A percentile compares a stretch with the other conserved stretches of the same genome.
phyloP scores from a whole-genome alignment of 2,329 filamentous ascomycete species.

The Ilyonectria sp. region DNA sequence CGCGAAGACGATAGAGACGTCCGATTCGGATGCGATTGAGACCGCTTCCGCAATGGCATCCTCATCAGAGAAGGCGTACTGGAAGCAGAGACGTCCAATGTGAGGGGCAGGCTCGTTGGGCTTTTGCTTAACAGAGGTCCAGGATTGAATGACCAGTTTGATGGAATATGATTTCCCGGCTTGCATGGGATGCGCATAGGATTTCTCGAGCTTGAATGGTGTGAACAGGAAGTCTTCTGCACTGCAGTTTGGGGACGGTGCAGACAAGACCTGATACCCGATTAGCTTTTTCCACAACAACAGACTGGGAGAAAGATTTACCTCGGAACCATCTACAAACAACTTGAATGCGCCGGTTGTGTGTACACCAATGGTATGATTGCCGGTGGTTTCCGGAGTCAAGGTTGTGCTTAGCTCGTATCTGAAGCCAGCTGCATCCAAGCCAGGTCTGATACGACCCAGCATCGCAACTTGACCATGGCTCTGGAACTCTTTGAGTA shows the following conservation, averaged over 20 bases:
- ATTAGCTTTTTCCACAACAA: no score
- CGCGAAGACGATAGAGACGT: slow-evolving; percentile 24
- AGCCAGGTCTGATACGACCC: slow-evolving; percentile 8
- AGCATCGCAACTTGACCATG: slow-evolving; percentile 19
- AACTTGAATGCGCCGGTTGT: slow-evolving; percentile 22
- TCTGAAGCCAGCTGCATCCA: slow-evolving; percentile 15
- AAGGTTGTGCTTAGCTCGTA: slow-evolving; percentile 20
- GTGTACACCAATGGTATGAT: slow-evolving; percentile 22
- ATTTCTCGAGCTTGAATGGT: slow-evolving; percentile 13
- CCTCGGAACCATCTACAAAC: slow-evolving; percentile 3
- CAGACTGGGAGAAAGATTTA: no score
- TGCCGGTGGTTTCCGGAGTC: slow-evolving; percentile 16
- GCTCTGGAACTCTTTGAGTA: neutral
- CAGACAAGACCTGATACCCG: slow-evolving; percentile 15
- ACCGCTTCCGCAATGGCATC: slow-evolving; percentile 22
- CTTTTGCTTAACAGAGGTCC: neutral
- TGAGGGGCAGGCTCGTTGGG: slow-evolving; percentile 12
- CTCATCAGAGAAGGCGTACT: slow-evolving; percentile 26
- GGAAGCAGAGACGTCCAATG: slow-evolving; percentile 28
- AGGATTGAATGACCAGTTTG: slow-evolving; percentile 7
- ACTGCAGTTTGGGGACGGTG: slow-evolving; percentile 3
- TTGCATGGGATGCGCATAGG: slow-evolving; percentile 13
- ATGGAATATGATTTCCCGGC: slow-evolving; percentile 21
- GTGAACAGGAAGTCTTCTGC: slow-evolving; percentile 33
- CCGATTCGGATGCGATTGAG: slow-evolving; percentile 4